Conservation (phyloP, 441 rosid species). For the Manihot esculenta region DNA sequence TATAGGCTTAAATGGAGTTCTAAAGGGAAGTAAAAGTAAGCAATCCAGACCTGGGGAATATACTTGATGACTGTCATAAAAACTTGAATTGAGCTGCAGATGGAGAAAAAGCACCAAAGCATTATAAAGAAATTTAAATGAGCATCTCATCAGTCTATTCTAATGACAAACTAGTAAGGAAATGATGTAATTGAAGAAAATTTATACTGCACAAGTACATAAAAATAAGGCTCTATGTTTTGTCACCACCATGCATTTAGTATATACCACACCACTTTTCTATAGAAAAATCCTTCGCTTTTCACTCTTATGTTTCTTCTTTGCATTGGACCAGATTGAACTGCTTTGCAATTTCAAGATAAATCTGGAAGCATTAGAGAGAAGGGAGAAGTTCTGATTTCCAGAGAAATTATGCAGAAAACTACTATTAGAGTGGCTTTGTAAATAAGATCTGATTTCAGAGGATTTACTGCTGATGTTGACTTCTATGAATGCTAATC, state of each 20-base stretch:
- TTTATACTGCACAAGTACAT: background rate
- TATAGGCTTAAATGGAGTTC: background rate
- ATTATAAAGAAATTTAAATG: constrained; percentile 12
- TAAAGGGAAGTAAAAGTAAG: background rate
- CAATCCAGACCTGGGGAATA: constrained; percentile 73
- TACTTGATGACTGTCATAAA: constrained; percentile 83
- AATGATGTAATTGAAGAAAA: background rate
- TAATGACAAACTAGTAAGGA: background rate
- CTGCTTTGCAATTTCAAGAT: background rate
- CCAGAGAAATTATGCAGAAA: background rate
- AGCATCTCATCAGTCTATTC: background rate
- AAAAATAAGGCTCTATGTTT: too few relatives aligned
- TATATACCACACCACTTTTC: too few relatives aligned
- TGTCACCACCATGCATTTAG: background rate
- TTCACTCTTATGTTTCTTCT: too few relatives aligned
- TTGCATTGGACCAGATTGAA: background rate
- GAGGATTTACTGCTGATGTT: background rate
- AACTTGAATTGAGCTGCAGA: constrained; percentile 87
- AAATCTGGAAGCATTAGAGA: background rate
- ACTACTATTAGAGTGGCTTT: background rate
- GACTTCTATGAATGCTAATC: background rate
- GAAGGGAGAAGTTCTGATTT: background rate
- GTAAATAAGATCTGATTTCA: background rate
- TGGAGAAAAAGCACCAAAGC: constrained; percentile 2
- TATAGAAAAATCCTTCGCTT: too few relatives aligned